Evolutionary conservation across 2,329 filamentous ascomycete genomes (phyloP), one percentile per base, ranked within the genome.

Genomic region (Fusarium xyrophilum): DNA sequence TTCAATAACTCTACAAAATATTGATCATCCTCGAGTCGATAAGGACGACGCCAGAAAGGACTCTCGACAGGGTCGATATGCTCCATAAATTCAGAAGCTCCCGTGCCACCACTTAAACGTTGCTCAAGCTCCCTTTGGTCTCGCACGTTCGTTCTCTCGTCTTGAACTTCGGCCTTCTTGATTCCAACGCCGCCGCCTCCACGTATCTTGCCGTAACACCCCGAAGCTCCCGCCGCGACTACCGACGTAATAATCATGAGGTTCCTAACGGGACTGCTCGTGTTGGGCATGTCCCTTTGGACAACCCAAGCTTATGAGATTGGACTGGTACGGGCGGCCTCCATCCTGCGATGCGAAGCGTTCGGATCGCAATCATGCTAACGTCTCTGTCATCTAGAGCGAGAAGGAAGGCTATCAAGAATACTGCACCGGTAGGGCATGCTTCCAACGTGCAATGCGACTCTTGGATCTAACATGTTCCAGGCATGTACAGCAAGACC

Each of bases 401-500:
- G 86, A 96, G 77, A 88, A 89, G 57, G 88, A 92, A 53, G 86
- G 90, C 36, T 91, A 95, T 76, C 85, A 89, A 75, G 92, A 97
- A 82, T 88, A 91, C 87, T 97, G 95, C 82, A 83, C 86, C 58
- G 88, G 85, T 86, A 77, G 61, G 82, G 71, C 33, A n/a, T 11
- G 15, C 13, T 14, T 27, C 13, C 14, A 12, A 27, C 33, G 12
- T 27, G 7, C 27, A 30, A 39, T 50, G 33, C 30, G 32, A 53
- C 25, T 42, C 42, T 35, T 32, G 13, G 19, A 50, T 35, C 54
- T 70, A 47, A 66, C 60, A 68, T 33, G 65, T 44, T 17, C 36
- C 64, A 83, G 93, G 95, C 82, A 97, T 98, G 94, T 98, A 97
- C 83, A 94, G 92, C 81, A 90, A 88, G 77, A 91, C 89, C 75